Percentiles rank a stretch among this genome's conserved stretches.
Evolutionary conservation across 1,284 basidiomycete species (phyloP).

Genomic region (Cutaneotrichosporon sp.): DNA sequence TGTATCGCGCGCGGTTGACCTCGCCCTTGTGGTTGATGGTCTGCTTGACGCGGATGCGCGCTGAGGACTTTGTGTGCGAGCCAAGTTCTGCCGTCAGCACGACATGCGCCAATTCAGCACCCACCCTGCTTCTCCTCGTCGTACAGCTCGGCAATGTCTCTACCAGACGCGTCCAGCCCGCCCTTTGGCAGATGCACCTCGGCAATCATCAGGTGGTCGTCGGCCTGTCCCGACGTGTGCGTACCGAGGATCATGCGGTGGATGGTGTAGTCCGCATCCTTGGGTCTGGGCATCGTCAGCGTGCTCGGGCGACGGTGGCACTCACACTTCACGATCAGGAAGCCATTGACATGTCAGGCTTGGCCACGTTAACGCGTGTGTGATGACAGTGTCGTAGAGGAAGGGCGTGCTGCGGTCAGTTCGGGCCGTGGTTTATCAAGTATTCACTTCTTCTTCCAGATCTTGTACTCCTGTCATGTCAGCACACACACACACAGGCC

Average conservation of each 20-base stretch:
- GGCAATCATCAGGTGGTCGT: conserved; percentile 95
- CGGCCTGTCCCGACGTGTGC: conserved; percentile 90
- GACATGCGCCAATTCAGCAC: conserved; percentile 10
- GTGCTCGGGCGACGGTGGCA: conserved; percentile 10
- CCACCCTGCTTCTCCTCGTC: conserved; percentile 79
- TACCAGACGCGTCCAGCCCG: conserved; percentile 51
- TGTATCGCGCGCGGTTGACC: conserved; percentile 95
- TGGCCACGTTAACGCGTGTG: conserved; percentile 97
- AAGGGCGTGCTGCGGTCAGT: conserved; percentile 62
- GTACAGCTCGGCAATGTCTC: conserved; percentile 70
- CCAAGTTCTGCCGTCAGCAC: conserved; percentile 61
- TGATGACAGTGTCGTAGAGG: conserved; percentile 94
- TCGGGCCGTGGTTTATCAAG: neutral
- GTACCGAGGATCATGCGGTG: conserved; percentile 95
- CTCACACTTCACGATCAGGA: conserved; percentile 88
- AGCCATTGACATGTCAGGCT: conserved; percentile 98
- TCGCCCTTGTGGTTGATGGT: conserved; percentile 95
- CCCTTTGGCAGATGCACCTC: conserved; percentile 87
- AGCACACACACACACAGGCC: conserved; percentile 1
- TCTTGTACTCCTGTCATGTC: conserved; percentile 52
- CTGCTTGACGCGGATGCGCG: conserved; percentile 84
- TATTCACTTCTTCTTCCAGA: conserved; percentile 70
- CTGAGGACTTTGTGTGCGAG: conserved; percentile 67
- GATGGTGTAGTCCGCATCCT: conserved; percentile 83
- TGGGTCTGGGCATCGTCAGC: conserved; percentile 49